Evolutionary conservation across 768 basidiomycete genomes (phyloP).

Genomic region (Naganishia randhawae): DNA sequence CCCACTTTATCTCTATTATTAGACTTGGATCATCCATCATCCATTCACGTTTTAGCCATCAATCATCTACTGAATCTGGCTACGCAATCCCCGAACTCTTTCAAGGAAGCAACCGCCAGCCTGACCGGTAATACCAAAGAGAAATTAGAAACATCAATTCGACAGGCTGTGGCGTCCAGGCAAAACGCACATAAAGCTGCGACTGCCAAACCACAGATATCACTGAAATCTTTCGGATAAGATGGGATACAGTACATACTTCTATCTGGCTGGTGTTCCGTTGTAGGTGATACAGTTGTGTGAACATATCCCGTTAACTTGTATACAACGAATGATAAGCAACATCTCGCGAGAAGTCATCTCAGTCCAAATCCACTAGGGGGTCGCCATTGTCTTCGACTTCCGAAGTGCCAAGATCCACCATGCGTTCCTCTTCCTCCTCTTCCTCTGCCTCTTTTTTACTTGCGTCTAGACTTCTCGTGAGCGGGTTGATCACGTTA

Average conservation of each 20-base stretch:
- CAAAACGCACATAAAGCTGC: conserved; percentile 14
- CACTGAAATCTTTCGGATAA: conserved; percentile 30
- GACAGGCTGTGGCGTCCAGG: conserved; percentile 59
- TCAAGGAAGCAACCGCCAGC: conserved; percentile 75
- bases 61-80: conserved; percentile 70
- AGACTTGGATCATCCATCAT: conserved; percentile 55
- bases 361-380: conserved; percentile 11
- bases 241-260: background rate
- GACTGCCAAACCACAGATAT: conserved; percentile 25
- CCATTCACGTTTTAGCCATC: conserved; percentile 61
- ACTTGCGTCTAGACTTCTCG: background rate
- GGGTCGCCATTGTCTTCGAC: conserved; percentile 4
- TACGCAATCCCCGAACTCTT: conserved; percentile 64
- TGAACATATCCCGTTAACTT: background rate
- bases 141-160: conserved; percentile 69
- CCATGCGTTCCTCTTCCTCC: conserved; percentile 7
- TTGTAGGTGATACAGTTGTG: background rate
- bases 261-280: background rate
- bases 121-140: conserved; percentile 62
- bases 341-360: background rate
- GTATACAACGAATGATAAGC: background rate
- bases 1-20: conserved; percentile 72
- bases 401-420: conserved; percentile 13
- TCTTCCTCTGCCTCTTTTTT: background rate
- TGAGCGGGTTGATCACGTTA: conserved; percentile 15